A percentile compares a stretch with the other conserved stretches of the same genome.
These are phyloP conservation scores for Myotisia sp. DNA, from an alignment of 2,329 filamentous ascomycete species.

Conservation along the genomic window DNA sequence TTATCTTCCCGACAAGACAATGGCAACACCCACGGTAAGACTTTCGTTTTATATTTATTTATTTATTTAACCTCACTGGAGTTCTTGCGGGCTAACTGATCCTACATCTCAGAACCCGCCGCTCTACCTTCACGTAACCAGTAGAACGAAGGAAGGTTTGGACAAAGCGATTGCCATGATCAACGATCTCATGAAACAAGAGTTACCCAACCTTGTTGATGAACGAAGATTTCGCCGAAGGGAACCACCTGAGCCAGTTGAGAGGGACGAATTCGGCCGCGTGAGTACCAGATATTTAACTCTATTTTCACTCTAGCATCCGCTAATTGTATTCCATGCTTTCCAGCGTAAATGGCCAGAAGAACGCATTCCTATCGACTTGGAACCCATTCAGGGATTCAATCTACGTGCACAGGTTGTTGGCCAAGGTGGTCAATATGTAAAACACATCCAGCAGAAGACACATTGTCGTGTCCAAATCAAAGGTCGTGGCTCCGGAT, in stretches of 20 bases:
- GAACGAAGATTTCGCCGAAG: conserved; percentile 80
- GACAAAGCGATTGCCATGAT: conserved; percentile 79
- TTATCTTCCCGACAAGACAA: conserved; percentile 93
- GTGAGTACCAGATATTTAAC: conserved; percentile 37
- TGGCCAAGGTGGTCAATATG: conserved; percentile 82
- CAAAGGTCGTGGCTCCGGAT: conserved; percentile 89
- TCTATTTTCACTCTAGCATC: background rate
- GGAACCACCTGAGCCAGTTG: conserved; percentile 60
- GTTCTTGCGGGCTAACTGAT: too few species aligned
- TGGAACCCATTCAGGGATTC: conserved; percentile 86
- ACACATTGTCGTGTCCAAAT: conserved; percentile 95
- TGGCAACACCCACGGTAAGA: conserved; percentile 84
- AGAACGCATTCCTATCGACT: conserved; percentile 77
- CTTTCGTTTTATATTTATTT: background rate
- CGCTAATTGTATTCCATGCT: conserved; percentile 15
- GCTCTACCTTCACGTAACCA: conserved; percentile 88
- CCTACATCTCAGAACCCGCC: conserved; percentile 80
- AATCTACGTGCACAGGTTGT: conserved; percentile 94
- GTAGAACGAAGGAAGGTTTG: conserved; percentile 79
- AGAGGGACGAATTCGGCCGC: conserved; percentile 80
- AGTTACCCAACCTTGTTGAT: conserved; percentile 87
- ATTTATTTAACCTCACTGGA: too few species aligned
- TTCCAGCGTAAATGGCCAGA: conserved; percentile 93
- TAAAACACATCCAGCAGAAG: conserved; percentile 95
- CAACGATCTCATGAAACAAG: conserved; percentile 89